Evolutionary conservation across 768 basidiomycete species (phyloP).

Genomic region (Leucosporidium creatinivorum): DNA sequence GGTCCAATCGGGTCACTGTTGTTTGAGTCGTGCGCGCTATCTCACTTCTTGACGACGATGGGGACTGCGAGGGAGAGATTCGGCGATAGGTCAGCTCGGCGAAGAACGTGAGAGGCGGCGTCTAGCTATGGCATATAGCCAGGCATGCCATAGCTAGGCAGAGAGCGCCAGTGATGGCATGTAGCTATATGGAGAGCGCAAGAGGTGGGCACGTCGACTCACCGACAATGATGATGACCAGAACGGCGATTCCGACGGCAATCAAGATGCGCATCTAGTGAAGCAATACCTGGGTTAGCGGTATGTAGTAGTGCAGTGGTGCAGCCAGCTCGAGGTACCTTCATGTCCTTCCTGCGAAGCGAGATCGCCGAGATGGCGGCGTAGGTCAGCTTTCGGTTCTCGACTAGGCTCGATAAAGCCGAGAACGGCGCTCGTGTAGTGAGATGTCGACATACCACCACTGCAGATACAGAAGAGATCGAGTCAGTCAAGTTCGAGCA

Average conservation of each 20-base stretch:
- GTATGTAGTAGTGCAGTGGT: no score
- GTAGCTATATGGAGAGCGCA: no score
- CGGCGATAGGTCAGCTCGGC: neutral
- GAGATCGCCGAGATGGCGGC: conserved; percentile 1
- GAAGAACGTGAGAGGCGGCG: neutral
- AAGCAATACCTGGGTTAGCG: no score
- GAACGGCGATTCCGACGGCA: conserved; percentile 75
- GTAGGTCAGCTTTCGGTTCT: neutral
- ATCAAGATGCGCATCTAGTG: conserved; percentile 93
- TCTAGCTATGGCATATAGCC: no score
- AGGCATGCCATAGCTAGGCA: no score
- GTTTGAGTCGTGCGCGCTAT: conserved; percentile 32
- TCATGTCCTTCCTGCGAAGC: conserved; percentile 40
- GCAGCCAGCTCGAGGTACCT: no score
- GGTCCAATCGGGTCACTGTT: conserved; percentile 19
- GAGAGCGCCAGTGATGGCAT: no score
- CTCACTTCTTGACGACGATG: conserved; percentile 34
- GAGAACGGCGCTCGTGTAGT: neutral
- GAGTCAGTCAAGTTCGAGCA: conserved; percentile 15
- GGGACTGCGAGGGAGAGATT: conserved; percentile 14
- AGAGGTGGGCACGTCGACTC: neutral
- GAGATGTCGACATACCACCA: conserved; percentile 13
- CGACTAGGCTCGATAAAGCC: neutral
- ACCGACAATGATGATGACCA: conserved; percentile 87
- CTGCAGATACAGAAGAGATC: neutral